A percentile compares a stretch with the other conserved stretches of the same genome.
phyloP scores from a whole-genome alignment of 768 basidiomycete species.

The Lactifluus volemus region DNA sequence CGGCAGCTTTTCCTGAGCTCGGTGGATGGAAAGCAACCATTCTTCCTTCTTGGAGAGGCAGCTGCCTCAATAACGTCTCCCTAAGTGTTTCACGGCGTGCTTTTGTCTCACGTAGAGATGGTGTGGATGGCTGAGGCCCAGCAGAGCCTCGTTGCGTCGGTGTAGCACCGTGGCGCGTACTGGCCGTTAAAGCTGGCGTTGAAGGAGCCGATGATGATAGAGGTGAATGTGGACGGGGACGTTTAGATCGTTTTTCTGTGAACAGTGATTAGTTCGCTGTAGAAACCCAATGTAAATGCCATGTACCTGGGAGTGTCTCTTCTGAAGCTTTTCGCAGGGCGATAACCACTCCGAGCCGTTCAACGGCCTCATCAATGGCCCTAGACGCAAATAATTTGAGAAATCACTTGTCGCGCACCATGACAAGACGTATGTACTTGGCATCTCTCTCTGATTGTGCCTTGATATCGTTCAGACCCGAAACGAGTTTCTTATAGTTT shows the following conservation, averaged over 20 bases:
- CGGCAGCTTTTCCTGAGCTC: conserved; percentile 43
- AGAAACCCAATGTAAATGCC: neutral
- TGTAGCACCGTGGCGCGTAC: conserved; percentile 42
- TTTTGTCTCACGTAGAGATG: conserved; percentile 59
- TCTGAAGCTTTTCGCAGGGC: conserved; percentile 69
- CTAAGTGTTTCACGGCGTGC: conserved; percentile 51
- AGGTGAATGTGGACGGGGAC: conserved; percentile 64
- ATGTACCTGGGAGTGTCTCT: conserved; percentile 35
- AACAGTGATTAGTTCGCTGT: neutral
- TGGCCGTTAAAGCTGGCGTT: conserved; percentile 24
- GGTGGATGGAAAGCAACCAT: conserved; percentile 74
- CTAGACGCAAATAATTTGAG: conserved; percentile 30
- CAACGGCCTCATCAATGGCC: conserved; percentile 62
- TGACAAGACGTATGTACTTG: conserved; percentile 35
- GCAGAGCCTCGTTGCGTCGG: conserved; percentile 50
- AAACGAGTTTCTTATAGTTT: conserved; percentile 51
- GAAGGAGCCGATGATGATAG: conserved; percentile 38
- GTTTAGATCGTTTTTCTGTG: conserved; percentile 56
- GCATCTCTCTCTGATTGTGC: conserved; percentile 50
- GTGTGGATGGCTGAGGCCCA: conserved; percentile 41
- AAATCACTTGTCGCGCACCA: conserved; percentile 3
- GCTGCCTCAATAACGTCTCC: conserved; percentile 48
- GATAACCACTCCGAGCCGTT: conserved; percentile 58
- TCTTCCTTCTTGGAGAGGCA: conserved; percentile 62
- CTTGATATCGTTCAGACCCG: conserved; percentile 57